Conservation (phyloP, 345 rosid species). For the Gossypioides kirkii region DNA sequence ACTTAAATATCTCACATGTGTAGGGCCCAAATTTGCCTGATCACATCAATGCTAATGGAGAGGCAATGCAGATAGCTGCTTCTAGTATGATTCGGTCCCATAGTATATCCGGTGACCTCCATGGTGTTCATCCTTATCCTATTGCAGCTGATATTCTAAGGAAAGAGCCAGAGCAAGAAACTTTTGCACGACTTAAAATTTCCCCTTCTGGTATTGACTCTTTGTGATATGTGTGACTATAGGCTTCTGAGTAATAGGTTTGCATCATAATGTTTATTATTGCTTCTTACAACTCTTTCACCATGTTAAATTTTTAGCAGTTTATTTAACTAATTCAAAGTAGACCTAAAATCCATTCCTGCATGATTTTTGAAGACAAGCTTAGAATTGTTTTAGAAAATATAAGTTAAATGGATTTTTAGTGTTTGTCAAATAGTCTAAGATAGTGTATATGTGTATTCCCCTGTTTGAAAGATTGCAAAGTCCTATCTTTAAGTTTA, state of each 20-base stretch:
- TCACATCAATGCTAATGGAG: constrained; percentile 53
- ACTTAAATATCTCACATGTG: constrained; percentile 8
- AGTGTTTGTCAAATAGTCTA: neutral
- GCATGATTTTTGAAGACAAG: neutral
- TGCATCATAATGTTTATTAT: constrained; percentile 1
- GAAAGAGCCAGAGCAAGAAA: constrained; percentile 97
- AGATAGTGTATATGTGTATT: neutral
- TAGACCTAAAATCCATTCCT: neutral
- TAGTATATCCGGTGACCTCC: constrained; percentile 89
- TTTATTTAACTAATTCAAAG: neutral
- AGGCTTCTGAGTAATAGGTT: neutral
- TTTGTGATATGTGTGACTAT: neutral
- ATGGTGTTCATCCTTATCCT: constrained; percentile 99
- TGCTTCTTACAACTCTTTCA: neutral
- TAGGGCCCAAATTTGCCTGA: constrained; percentile 43
- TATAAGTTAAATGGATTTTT: neutral
- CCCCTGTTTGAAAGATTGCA: constrained; percentile 5
- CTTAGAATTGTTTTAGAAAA: neutral
- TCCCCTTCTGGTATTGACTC: constrained; percentile 53
- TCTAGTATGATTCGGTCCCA: constrained; percentile 90
- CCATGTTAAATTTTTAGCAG: neutral
- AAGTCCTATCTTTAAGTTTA: neutral
- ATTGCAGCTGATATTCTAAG: constrained; percentile 97
- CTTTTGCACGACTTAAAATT: constrained; percentile 77
- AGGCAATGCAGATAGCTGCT: constrained; percentile 51